phyloP scores from a whole-genome alignment of 768 basidiomycete species.

The Baorangia bicolor region DNA sequence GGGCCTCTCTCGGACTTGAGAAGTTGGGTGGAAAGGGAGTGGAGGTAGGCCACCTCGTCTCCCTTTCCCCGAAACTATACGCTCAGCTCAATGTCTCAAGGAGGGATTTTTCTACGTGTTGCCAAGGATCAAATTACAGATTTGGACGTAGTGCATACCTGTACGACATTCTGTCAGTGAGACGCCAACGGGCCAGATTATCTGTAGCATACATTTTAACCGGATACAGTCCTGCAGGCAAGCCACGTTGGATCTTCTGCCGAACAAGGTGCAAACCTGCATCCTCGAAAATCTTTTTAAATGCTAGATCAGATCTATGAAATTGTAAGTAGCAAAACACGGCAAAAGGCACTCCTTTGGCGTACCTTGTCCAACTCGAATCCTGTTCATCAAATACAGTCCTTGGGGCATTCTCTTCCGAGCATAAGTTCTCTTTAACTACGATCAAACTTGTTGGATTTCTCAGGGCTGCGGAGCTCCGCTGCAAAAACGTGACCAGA shows the following conservation, averaged over 20 bases:
- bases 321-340: conserved; percentile 3
- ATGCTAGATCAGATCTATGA: conserved; percentile 76
- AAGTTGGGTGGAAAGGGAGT: too few species aligned
- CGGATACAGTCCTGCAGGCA: conserved; percentile 75
- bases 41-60: background rate
- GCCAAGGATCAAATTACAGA: conserved; percentile 1
- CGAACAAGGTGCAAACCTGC: conserved; percentile 72
- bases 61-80: background rate
- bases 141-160: conserved; percentile 28
- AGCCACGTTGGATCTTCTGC: conserved; percentile 79
- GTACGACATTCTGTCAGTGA: conserved; percentile 9
- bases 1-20: background rate
- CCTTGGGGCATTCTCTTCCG: conserved; percentile 54
- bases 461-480: conserved; percentile 62
- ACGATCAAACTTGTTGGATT: conserved; percentile 60
- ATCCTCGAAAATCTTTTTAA: conserved; percentile 70
- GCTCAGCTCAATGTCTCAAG: background rate
- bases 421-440: conserved; percentile 90
- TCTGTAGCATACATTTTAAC: conserved; percentile 74
- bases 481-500: conserved; percentile 72
- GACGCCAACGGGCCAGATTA: background rate
- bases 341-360: background rate
- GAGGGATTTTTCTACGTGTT: background rate
- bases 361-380: conserved; percentile 84
- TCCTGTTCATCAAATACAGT: conserved; percentile 81